These are phyloP conservation scores for Scytalidium lignicola DNA, from an alignment of 2,329 filamentous ascomycete species.

Conservation along the genomic window DNA sequence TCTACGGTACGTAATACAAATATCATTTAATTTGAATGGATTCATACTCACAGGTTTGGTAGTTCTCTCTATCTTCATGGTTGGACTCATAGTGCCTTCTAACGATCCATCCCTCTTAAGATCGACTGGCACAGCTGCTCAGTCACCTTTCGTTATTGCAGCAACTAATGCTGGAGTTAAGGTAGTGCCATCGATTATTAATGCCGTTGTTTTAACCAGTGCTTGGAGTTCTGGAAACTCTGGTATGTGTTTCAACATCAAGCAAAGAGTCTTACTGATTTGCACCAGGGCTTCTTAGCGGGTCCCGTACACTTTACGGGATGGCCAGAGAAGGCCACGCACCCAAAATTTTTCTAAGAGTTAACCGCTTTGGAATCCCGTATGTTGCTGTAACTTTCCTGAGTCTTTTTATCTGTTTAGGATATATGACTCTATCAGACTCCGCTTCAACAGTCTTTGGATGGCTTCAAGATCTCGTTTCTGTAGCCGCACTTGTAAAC, in stretches of 20 bases:
- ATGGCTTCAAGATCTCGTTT: constrained; percentile 57
- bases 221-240: constrained; percentile 62
- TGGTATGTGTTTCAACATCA: constrained; percentile 26
- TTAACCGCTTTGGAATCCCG: constrained; percentile 46
- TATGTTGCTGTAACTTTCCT: constrained; percentile 52
- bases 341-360: constrained; percentile 49
- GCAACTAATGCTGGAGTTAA: constrained; percentile 60
- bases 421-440: constrained; percentile 52
- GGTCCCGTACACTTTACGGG: constrained; percentile 53
- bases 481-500: constrained; percentile 56
- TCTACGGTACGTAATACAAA: constrained; percentile 59
- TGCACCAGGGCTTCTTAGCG: constrained; percentile 61
- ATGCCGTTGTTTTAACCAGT: constrained; percentile 67
- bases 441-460: constrained; percentile 57
- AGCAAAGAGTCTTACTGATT: not conserved
- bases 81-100: constrained; percentile 51
- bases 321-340: constrained; percentile 54
- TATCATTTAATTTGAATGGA: constrained; percentile 38
- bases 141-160: constrained; percentile 64
- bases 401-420: constrained; percentile 49
- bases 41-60: not conserved
- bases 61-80: constrained; percentile 42
- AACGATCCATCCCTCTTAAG: constrained; percentile 41
- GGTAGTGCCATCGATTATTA: constrained; percentile 65
- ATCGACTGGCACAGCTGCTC: constrained; percentile 43